phyloP scores from a whole-genome alignment of 164 flowering plant species.

The Magnolia kwangsiensis region DNA sequence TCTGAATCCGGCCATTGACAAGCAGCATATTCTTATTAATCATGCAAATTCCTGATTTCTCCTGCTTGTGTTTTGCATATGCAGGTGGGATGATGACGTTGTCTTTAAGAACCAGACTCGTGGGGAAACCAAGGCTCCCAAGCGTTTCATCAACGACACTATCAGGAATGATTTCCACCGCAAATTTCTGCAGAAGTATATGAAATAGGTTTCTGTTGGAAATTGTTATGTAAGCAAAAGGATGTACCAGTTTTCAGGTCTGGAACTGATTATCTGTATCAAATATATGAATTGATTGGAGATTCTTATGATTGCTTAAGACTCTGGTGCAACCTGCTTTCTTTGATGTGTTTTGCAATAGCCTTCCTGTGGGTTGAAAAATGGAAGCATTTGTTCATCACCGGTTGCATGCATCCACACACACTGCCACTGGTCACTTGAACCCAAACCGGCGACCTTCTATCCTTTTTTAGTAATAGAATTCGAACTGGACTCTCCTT shows the following conservation, averaged over 20 bases:
- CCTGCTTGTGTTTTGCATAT: not conserved
- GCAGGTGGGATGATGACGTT: conserved; percentile 98
- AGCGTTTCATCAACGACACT: conserved; percentile 95
- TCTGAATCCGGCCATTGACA: not conserved
- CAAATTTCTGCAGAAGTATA: conserved; percentile 88
- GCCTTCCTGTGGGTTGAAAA: too few species aligned
- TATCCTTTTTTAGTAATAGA: too few species aligned
- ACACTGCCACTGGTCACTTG: too few species aligned
- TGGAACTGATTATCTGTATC: not conserved
- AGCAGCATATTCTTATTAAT: not conserved
- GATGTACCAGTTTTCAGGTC: not conserved
- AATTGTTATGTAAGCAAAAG: not conserved
- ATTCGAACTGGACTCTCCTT: too few species aligned
- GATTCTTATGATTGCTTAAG: not conserved
- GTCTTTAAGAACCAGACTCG: conserved; percentile 97
- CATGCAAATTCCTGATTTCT: not conserved
- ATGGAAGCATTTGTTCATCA: too few species aligned
- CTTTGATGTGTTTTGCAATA: too few species aligned
- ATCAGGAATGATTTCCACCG: conserved; percentile 90
- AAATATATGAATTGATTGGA: not conserved
- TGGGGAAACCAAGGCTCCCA: conserved; percentile 81
- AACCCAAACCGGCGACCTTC: too few species aligned
- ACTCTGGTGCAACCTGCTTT: too few species aligned
- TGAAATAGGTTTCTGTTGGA: conserved; percentile 47
- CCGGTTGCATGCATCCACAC: too few species aligned